Conservation (phyloP, 306 rosid genomes). For the barrel medic (Medicago truncatula) region MtrunA17r5.0-ANR NC_053044.1:32887001-32887500, state of each 20-base stretch:
- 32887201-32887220: slow-evolving; percentile 92
- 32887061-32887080: slow-evolving; percentile 67
- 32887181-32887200: slow-evolving; percentile 85
- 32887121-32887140: slow-evolving; percentile 90
- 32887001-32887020: slow-evolving; percentile 87
- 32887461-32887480: slow-evolving; percentile 90
- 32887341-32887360: slow-evolving; percentile 86
- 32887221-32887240: slow-evolving; percentile 94
- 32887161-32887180: slow-evolving; percentile 64
- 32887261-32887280: slow-evolving; percentile 83
- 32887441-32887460: slow-evolving; percentile 90
- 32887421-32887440: slow-evolving; percentile 98
- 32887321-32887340: slow-evolving; percentile 71
- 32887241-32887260: slow-evolving; percentile 99
- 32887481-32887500: slow-evolving; percentile 97
- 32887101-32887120: slow-evolving; percentile 87
- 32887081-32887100: slow-evolving; percentile 83
- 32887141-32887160: slow-evolving; percentile 74
- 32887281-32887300: slow-evolving; percentile 82
- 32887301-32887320: slow-evolving; percentile 98
- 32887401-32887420: slow-evolving; percentile 84
- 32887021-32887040: slow-evolving; percentile 81
- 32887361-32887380: slow-evolving; percentile 99
- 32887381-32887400: slow-evolving; percentile 85
- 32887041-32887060: slow-evolving; percentile 86